phyloP scores from a whole-genome alignment of 2,329 filamentous ascomycete genomes.

The Ceratocystis cacaofunesta region DNA sequence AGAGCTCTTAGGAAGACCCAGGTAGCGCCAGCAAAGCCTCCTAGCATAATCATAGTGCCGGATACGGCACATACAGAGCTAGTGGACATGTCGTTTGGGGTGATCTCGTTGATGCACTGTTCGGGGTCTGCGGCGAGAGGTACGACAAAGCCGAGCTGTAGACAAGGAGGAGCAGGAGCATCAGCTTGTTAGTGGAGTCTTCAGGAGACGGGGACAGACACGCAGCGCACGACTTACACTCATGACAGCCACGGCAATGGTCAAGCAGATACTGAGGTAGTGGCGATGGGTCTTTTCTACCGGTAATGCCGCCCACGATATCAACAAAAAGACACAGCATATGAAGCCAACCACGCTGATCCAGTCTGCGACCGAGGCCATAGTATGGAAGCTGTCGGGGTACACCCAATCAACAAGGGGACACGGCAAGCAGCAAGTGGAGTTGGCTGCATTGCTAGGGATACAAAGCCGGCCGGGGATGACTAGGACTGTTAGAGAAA shows the following conservation, averaged over 20 bases:
- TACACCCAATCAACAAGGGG: conserved; percentile 68
- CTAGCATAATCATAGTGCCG: conserved; percentile 70
- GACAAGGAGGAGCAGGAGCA: not conserved
- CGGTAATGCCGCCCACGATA: conserved; percentile 68
- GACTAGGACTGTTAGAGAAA: conserved; percentile 28
- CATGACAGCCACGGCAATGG: conserved; percentile 60
- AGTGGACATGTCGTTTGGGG: conserved; percentile 80
- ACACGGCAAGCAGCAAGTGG: conserved; percentile 77
- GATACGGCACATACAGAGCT: conserved; percentile 74
- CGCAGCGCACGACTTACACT: conserved; percentile 44
- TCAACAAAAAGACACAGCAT: conserved; percentile 58
- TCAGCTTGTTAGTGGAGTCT: conserved; percentile 9
- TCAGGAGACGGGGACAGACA: not conserved
- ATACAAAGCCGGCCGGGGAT: conserved; percentile 40
- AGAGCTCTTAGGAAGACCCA: conserved; percentile 87
- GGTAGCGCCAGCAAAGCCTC: conserved; percentile 69
- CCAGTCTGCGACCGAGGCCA: conserved; percentile 62
- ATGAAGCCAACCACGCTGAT: conserved; percentile 61
- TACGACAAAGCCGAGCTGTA: conserved; percentile 74
- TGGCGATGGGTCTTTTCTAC: conserved; percentile 83
- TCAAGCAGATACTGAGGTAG: conserved; percentile 81
- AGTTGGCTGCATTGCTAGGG: conserved; percentile 27
- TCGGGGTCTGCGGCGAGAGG: conserved; percentile 64
- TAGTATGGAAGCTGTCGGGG: conserved; percentile 40
- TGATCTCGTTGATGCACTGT: conserved; percentile 80